Evolutionary conservation across 352 stramenopile genomes (phyloP), one percentile per base, ranked within the genome.

Genomic region (Phytophthora macrochlamydospora): DNA sequence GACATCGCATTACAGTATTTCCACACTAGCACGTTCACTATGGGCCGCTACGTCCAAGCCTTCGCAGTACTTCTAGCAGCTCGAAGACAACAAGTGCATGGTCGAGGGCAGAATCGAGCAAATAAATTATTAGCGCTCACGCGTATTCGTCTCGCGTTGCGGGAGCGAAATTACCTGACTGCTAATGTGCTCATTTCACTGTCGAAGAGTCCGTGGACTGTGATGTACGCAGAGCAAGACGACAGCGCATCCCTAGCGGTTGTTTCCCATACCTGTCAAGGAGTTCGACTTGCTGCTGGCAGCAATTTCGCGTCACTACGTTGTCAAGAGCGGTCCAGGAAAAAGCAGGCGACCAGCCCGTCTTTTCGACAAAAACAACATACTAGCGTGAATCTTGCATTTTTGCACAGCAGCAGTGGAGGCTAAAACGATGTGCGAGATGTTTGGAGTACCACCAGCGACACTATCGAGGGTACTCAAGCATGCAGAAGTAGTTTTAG

Each of bases 381-480:
- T 51, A 9, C 53, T 59, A 30, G 40, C 24, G 38, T 59, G 40
- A 18, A 14, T 59, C 12, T 14, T 59, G 7, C 53, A 51, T 30
- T 59, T 18, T 42, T 59, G 51, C 40, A 59, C 40, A 0, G 53
- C 29, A 33, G 53, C 38, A 14, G 40, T 45, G 31, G 53, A 59
- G 30, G 24, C 28, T 11, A 59, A 59, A 29, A 51, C 30, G 29
- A 14, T 45, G 53, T 51, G 53, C 18, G 53, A 51, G 38, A 31
- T 51, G 49, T 59, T 59, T 43, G 40, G 53, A n/a, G 29, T 44
- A 13, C 53, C 38, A 14, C 53, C 53, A 9, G 24, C 40, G 9
- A 59, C 40, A 7, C 18, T 59, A 42, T 59, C 40, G 12, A 38
- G 11, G 13, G 3, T 51, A 28, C 29, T 51, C 6, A 38, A 38